These are phyloP conservation scores for Cicer bijugum DNA, from an alignment of 306 rosid species.

Conservation along the genomic window DNA sequence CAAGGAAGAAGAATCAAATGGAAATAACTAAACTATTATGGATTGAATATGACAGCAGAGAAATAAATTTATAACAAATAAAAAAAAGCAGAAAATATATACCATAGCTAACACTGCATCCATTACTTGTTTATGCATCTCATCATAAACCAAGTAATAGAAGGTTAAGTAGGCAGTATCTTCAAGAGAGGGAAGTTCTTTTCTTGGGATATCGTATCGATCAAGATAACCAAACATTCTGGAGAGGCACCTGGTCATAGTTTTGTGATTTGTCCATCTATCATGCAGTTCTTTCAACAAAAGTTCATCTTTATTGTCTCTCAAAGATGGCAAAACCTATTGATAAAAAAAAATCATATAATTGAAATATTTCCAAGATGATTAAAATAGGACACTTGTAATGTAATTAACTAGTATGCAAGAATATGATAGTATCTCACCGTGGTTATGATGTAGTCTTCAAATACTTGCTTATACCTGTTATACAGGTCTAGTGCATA, in stretches of 20 bases:
- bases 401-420: not conserved
- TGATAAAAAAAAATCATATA: too few species aligned
- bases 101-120: conserved; percentile 76
- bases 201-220: conserved; percentile 61
- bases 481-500: not conserved
- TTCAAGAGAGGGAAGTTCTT: conserved; percentile 64
- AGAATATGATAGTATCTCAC: not conserved
- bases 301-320: conserved; percentile 69
- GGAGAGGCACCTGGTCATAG: conserved; percentile 71
- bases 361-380: too few species aligned
- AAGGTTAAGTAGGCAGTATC: conserved; percentile 67
- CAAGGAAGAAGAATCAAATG: not conserved
- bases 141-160: conserved; percentile 72
- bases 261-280: conserved; percentile 85
- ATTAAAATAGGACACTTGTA: too few species aligned
- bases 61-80: not conserved
- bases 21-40: not conserved
- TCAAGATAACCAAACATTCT: conserved; percentile 66
- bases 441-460: not conserved
- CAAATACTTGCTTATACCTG: not conserved
- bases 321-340: conserved; percentile 69
- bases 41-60: not conserved
- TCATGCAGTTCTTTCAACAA: conserved; percentile 69
- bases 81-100: conserved; percentile 44
- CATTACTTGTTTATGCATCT: conserved; percentile 65